phyloP scores from a whole-genome alignment of 495 filamentous ascomycete genomes.

The Penicillium canariense region DNA sequence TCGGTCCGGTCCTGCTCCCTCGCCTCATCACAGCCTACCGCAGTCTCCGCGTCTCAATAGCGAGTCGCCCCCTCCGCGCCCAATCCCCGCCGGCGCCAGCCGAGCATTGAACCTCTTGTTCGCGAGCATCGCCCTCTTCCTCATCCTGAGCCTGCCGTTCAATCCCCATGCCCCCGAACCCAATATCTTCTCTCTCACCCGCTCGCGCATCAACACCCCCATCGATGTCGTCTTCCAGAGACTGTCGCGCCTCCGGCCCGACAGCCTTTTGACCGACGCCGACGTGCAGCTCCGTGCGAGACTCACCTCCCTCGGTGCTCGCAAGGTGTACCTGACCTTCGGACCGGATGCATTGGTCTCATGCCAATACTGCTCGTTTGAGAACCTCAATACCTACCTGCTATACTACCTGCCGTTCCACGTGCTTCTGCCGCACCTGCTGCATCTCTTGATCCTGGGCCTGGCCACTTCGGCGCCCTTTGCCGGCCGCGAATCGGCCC shows the following conservation, averaged over 20 bases:
- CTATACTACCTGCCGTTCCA: conserved; percentile 74
- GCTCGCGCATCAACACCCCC: conserved; percentile 79
- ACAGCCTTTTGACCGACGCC: conserved; percentile 48
- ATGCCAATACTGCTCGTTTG: conserved; percentile 81
- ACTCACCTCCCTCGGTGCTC: conserved; percentile 65
- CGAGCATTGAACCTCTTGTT: conserved; percentile 63
- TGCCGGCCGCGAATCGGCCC: conserved; percentile 52
- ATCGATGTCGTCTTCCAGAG: conserved; percentile 83
- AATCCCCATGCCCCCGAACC: conserved; percentile 54
- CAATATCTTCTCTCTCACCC: conserved; percentile 77
- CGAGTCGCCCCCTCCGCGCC: conserved; percentile 54
- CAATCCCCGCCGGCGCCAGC: conserved; percentile 37
- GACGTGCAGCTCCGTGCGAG: conserved; percentile 66
- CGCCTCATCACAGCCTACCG: conserved; percentile 71
- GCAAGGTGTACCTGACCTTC: conserved; percentile 78
- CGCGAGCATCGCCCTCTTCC: conserved; percentile 51
- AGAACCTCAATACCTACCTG: conserved; percentile 68
- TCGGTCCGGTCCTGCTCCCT: conserved; percentile 81
- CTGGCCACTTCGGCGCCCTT: conserved; percentile 56
- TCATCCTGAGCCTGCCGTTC: conserved; percentile 68
- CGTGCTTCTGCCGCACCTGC: conserved; percentile 70
- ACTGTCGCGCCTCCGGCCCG: conserved; percentile 60
- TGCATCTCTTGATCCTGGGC: conserved; percentile 68
- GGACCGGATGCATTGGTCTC: conserved; percentile 67
- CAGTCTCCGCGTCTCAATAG: conserved; percentile 55